These are phyloP conservation scores for Chrysosporium queenslandicum DNA, from an alignment of 2,329 filamentous ascomycete species.

Conservation along the genomic window DNA sequence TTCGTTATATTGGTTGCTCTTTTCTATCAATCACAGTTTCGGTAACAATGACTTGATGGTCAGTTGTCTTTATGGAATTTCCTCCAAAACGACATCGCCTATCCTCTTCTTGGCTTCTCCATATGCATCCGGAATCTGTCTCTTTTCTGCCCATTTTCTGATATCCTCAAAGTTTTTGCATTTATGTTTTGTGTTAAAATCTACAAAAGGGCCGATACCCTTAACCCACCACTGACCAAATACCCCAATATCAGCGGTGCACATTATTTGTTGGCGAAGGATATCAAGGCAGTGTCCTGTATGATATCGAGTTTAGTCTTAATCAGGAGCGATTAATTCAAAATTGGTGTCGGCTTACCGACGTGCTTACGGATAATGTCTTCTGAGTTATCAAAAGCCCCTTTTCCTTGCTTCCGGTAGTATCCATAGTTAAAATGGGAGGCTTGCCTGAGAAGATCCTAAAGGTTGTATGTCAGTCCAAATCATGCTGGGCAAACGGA, in stretches of 20 bases:
- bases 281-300: conserved; percentile 18
- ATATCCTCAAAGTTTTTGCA: conserved; percentile 16
- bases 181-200: conserved; percentile 15
- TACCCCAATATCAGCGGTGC: conserved; percentile 15
- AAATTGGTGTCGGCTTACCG: not conserved
- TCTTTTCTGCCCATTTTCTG: conserved; percentile 24
- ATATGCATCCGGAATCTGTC: not conserved
- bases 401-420: conserved; percentile 31
- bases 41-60: not conserved
- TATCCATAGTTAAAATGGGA: conserved; percentile 21
- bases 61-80: conserved; percentile 10
- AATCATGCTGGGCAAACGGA: conserved; percentile 35
- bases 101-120: conserved; percentile 5
- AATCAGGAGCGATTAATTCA: not conserved
- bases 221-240: conserved; percentile 12
- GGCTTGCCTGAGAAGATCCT: conserved; percentile 18
- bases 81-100: conserved; percentile 9
- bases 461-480: conserved; percentile 23
- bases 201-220: conserved; percentile 36
- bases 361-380: conserved; percentile 45
- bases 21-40: not conserved
- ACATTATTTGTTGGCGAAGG: conserved; percentile 17
- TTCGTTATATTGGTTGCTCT: not conserved
- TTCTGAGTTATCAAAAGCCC: conserved; percentile 49
- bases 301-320: not conserved